Percentiles rank a stretch among this genome's conserved stretches.
These are phyloP conservation scores for Penicillium sp. DNA, from an alignment of 2,329 filamentous ascomycete species.

Conservation along the genomic window DNA sequence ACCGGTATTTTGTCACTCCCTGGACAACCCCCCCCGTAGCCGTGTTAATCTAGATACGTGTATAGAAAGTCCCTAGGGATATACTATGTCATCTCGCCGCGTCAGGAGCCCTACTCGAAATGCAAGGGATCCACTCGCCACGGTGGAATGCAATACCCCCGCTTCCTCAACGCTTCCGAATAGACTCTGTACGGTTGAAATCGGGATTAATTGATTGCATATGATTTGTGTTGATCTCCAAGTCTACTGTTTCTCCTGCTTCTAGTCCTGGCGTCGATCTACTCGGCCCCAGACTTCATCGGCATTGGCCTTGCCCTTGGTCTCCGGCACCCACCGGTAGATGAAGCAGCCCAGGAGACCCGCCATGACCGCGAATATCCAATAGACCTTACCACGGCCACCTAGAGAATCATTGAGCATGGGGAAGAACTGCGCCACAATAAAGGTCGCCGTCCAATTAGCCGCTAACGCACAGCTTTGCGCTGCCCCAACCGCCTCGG, in stretches of 20 bases:
- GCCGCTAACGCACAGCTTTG: conserved; percentile 85
- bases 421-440: conserved; percentile 94
- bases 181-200: neutral
- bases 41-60: neutral
- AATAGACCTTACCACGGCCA: conserved; percentile 80
- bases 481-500: conserved; percentile 85
- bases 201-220: neutral
- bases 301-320: conserved; percentile 75
- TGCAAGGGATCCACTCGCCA: neutral
- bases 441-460: conserved; percentile 86
- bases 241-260: conserved; percentile 23
- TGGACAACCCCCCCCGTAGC: neutral
- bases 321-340: conserved; percentile 75
- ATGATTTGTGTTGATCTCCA: neutral
- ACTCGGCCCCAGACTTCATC: conserved; percentile 87
- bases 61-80: neutral
- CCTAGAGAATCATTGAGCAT: conserved; percentile 76
- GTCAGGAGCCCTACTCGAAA: neutral
- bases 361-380: conserved; percentile 80
- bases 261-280: conserved; percentile 35
- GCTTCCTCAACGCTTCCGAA: neutral
- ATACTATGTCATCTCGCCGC: neutral
- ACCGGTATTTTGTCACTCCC: neutral
- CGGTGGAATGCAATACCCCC: neutral
- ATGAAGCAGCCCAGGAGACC: conserved; percentile 70